phyloP scores from a whole-genome alignment of 306 rosid genomes.

The Geum urbanum region DNA sequence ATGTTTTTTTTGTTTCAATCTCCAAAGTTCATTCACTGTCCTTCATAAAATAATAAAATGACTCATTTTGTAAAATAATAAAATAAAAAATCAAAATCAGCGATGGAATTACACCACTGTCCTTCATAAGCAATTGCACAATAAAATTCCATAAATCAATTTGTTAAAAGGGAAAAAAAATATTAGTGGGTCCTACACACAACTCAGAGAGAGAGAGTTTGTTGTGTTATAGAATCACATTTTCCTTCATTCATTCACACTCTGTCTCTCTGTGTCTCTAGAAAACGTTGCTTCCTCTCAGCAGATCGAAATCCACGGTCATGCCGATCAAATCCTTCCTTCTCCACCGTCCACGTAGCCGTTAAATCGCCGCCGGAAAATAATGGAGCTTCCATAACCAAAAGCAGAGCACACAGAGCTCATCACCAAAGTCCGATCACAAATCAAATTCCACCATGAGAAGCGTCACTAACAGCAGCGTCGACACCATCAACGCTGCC shows the following conservation, averaged over 20 bases:
- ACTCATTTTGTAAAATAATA: too few relatives aligned
- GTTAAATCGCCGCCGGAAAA: not conserved
- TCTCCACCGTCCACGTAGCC: conserved; percentile 25
- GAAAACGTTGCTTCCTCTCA: not conserved
- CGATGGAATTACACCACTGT: not conserved
- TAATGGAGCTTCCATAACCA: too few relatives aligned
- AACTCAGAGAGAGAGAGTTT: not conserved
- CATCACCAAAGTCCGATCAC: not conserved
- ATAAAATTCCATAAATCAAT: not conserved
- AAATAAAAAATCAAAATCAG: not conserved
- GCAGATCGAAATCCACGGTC: conserved; percentile 21
- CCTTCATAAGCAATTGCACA: not conserved
- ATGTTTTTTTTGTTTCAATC: too few relatives aligned
- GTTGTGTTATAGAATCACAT: conserved; percentile 9
- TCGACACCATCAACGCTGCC: conserved; percentile 84
- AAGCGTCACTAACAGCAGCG: conserved; percentile 55
- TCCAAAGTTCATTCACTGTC: too few relatives aligned
- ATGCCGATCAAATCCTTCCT: conserved; percentile 38
- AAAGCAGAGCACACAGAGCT: too few relatives aligned
- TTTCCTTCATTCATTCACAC: not conserved
- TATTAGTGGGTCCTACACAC: not conserved
- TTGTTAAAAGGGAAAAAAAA: not conserved
- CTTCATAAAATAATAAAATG: too few relatives aligned
- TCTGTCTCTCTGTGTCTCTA: not conserved
- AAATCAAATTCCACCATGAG: conserved; percentile 36